Percentiles rank a stretch among this genome's conserved stretches.
These are phyloP conservation scores for Arabidopsis suecica DNA, from an alignment of 345 rosid species.

Conservation along the genomic window DNA sequence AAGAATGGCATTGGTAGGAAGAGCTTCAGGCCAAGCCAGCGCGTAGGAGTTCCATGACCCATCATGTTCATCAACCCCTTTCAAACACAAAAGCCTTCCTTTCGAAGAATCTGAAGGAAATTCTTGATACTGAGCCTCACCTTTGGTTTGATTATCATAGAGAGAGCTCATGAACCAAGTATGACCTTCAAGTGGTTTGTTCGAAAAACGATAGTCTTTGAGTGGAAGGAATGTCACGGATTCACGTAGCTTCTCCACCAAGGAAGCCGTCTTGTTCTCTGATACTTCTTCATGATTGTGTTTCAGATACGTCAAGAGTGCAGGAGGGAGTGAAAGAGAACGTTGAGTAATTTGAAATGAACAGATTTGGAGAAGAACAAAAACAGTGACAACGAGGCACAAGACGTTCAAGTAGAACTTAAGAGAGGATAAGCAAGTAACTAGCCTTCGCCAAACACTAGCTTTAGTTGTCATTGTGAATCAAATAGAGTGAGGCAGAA, in stretches of 20 bases:
- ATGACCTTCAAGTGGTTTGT: slow-evolving; percentile 58
- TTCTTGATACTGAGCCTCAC: slow-evolving; percentile 66
- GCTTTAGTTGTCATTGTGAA: slow-evolving; percentile 1
- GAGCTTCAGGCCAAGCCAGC: slow-evolving; percentile 66
- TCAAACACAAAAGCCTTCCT: slow-evolving; percentile 64
- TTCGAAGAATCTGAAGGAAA: slow-evolving; percentile 66
- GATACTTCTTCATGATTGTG: slow-evolving; percentile 1
- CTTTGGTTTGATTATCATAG: slow-evolving; percentile 60
- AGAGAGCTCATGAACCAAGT: slow-evolving; percentile 88
- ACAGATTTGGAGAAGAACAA: slow-evolving; percentile 38
- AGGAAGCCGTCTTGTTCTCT: slow-evolving; percentile 12
- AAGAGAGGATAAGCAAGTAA: slow-evolving; percentile 11
- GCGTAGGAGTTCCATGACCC: slow-evolving; percentile 80
- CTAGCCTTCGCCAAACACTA: slow-evolving; percentile 5
- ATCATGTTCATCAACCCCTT: slow-evolving; percentile 64
- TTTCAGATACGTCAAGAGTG: slow-evolving; percentile 23
- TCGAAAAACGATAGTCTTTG: slow-evolving; percentile 60
- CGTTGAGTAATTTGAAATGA: slow-evolving; percentile 30
- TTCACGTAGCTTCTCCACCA: slow-evolving; percentile 51
- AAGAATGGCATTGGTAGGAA: slow-evolving; percentile 58
- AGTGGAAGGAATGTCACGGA: slow-evolving; percentile 69
- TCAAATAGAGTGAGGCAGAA: background rate
- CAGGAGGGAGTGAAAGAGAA: slow-evolving; percentile 31
- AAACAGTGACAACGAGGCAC: slow-evolving; percentile 32
- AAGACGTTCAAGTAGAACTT: slow-evolving; percentile 11